Percentiles rank a stretch among this genome's conserved stretches.
Conservation (phyloP, 495 filamentous ascomycete genomes). For the Penicillium psychrofluorescens region DNA sequence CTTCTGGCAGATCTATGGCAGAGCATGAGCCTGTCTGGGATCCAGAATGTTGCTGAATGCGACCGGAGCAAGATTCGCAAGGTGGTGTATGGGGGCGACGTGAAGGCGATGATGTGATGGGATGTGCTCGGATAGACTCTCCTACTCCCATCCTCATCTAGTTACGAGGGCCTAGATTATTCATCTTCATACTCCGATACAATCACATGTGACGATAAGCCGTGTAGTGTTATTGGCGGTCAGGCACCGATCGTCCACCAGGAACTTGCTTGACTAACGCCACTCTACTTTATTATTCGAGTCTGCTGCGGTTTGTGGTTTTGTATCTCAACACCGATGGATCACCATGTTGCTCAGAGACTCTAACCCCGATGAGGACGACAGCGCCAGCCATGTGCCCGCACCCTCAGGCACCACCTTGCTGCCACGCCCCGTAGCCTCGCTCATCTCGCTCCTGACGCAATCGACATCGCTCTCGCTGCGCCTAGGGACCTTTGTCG, state of each 20-base stretch:
- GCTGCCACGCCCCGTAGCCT: slow-evolving; percentile 59
- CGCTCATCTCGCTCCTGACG: slow-evolving; percentile 60
- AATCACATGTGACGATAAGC: too few species aligned
- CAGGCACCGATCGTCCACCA: too few species aligned
- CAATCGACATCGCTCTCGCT: slow-evolving; percentile 63
- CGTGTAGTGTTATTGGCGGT: too few species aligned
- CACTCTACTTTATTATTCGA: too few species aligned
- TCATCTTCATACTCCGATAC: too few species aligned
- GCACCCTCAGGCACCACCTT: slow-evolving; percentile 48
- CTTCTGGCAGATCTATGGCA: slow-evolving; percentile 55
- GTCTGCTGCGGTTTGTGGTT: too few species aligned
- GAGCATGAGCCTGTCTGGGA: slow-evolving; percentile 51
- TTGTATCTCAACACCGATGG: background rate
- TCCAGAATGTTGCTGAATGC: slow-evolving; percentile 45
- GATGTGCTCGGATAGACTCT: too few species aligned
- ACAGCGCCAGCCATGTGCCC: slow-evolving; percentile 18
- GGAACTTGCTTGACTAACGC: too few species aligned
- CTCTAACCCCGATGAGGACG: background rate
- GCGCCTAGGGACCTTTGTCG: slow-evolving; percentile 61
- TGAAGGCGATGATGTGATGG: slow-evolving; percentile 36
- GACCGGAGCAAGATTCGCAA: slow-evolving; percentile 42
- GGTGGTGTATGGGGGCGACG: slow-evolving; percentile 47
- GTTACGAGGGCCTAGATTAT: too few species aligned
- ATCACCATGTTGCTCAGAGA: background rate
- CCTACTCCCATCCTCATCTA: too few species aligned